Conservation (phyloP, 139 green algal genomes). For the Trebouxia sp. region DNA sequence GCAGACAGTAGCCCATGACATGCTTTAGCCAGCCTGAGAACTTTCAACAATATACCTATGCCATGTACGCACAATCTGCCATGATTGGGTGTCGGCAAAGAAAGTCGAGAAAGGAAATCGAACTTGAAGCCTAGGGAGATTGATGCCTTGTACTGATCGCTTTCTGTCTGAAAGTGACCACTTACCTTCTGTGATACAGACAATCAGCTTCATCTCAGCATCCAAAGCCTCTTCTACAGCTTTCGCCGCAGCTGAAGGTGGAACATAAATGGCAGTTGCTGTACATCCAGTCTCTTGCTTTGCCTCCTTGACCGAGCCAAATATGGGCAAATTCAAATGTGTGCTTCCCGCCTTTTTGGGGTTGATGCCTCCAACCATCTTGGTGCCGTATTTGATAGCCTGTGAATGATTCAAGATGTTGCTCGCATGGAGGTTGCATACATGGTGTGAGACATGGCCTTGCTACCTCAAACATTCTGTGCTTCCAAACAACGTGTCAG, state of each 20-base stretch:
- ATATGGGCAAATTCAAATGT: conserved; percentile 96
- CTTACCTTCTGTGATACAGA: conserved; percentile 97
- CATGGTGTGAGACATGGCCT: no score
- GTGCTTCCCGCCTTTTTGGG: conserved; percentile 94
- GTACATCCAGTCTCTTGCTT: conserved; percentile 49
- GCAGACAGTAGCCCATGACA: no score
- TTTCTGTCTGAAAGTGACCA: conserved; percentile 36
- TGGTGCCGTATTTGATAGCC: conserved; percentile 97
- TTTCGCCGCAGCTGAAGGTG: conserved; percentile 90
- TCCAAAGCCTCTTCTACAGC: conserved; percentile 95
- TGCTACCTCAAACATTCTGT: no score
- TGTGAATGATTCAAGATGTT: conserved; percentile 44
- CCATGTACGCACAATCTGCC: no score
- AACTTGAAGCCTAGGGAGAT: no score
- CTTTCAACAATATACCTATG: no score
- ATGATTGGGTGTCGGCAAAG: no score
- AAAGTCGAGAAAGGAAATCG: no score
- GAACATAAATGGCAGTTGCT: conserved; percentile 95
- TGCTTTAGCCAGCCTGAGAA: no score
- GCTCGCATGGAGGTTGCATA: no score
- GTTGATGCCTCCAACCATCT: conserved; percentile 97
- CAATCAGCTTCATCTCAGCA: conserved; percentile 94
- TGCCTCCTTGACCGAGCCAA: conserved; percentile 65
- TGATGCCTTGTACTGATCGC: no score
- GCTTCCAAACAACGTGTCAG: no score